A percentile compares a stretch with the other conserved stretches of the same genome.
phyloP scores from a whole-genome alignment of 345 rosid genomes.

The Euphorbia tirucalli region DNA sequence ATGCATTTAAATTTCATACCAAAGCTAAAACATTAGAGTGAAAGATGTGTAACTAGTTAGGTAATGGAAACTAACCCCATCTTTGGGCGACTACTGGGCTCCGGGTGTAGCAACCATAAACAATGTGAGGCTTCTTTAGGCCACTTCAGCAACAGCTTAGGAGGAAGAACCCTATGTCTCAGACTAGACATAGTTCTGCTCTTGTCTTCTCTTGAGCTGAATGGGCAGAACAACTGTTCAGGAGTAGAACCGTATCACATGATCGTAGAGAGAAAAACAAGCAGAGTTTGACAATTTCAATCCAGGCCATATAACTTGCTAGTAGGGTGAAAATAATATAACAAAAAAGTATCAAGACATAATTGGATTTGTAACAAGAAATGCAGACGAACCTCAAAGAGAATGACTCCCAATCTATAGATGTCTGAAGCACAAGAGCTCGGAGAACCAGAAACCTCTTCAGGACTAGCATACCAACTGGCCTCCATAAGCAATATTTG shows the following conservation, averaged over 20 bases:
- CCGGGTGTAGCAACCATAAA: constrained; percentile 90
- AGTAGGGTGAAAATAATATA: constrained; percentile 5
- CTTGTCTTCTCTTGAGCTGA: constrained; percentile 67
- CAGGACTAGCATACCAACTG: constrained; percentile 84
- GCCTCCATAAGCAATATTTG: constrained; percentile 76
- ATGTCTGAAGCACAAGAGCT: constrained; percentile 83
- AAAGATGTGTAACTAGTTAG: not conserved
- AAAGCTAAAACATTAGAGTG: not conserved
- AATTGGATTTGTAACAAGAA: constrained; percentile 4
- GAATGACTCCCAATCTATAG: constrained; percentile 81
- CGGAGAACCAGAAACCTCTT: constrained; percentile 61
- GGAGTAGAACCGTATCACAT: constrained; percentile 30
- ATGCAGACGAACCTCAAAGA: constrained; percentile 68
- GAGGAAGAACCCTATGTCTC: constrained; percentile 96
- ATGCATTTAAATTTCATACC: not conserved
- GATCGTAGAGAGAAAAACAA: constrained; percentile 23
- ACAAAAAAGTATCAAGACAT: not conserved
- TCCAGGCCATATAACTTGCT: not conserved
- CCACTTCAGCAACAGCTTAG: constrained; percentile 77
- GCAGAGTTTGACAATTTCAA: constrained; percentile 8
- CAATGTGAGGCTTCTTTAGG: constrained; percentile 95
- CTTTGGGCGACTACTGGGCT: constrained; percentile 75
- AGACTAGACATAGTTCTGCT: constrained; percentile 83
- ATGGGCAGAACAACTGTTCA: constrained; percentile 65
- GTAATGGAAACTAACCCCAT: constrained; percentile 45